Base-by-base conservation (phyloP, 805 yeast genomes). In the Suhomyces sp. region DNA sequence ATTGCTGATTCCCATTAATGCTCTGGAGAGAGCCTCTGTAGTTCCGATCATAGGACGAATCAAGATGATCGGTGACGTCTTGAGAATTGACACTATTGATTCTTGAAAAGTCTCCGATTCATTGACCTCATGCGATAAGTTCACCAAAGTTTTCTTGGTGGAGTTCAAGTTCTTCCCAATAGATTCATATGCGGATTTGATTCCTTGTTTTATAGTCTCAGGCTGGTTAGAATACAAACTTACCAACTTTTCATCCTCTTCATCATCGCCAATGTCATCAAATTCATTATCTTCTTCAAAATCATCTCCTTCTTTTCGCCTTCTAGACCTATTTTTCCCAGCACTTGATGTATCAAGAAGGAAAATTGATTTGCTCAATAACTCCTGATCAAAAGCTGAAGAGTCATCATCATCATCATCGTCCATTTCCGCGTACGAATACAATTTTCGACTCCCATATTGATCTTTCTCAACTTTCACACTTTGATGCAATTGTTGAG, bases 211-310 rank as follows among this genome's bases (percentile, higher is more conserved):
- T 16, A 85, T 56, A 36, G 74, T 77, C 9, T 63, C 64, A 0
- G 98, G 98, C 54, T 87, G 97, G 51, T 86, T 78, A 1, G 95
- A 87, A 57, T 88, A 88, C 14, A 84, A 67, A 60, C 95, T 85
- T 4, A 83, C 70, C 12, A 58, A 33, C 38, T 64, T 65, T 1
- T 46, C 56, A 3, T 56, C 59, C 4, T 46, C 47, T 6, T 51
- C 55, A 2, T 37, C 45, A 11, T 36, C 44, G 9, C 35, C 42
- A 19, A 35, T 30, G 2, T 28, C 42, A 11, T 44, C 46, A 8
- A 50, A 61, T 2, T 51, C 56, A 7, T 57, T 59, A 18, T 51
- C 54, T 4, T 61, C 52, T 25, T 60, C 60, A 30, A 19, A 10
- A 12, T 18, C 15, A 14, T 29, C 25, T 6, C 34, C 30, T 6